Conservation (phyloP, 1,284 basidiomycete genomes). For the Apiotrichum veenhuisii region DNA sequence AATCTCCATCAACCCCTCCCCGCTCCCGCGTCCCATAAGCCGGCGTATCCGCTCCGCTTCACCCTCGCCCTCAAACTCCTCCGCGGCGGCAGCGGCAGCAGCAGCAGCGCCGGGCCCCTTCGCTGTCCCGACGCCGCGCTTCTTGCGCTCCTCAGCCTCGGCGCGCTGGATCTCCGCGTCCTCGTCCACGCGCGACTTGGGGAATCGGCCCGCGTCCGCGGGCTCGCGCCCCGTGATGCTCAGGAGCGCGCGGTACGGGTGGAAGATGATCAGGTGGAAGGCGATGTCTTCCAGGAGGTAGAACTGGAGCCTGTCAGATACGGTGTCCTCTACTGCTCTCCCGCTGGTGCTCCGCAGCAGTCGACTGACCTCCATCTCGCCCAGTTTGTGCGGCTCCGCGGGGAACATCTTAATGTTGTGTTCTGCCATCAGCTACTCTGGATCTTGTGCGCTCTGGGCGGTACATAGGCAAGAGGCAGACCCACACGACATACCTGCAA, state of each 20-base stretch:
- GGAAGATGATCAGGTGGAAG: slow-evolving; percentile 88
- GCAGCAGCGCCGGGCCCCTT: slow-evolving; percentile 8
- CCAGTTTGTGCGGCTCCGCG: slow-evolving; percentile 81
- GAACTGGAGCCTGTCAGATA: slow-evolving; percentile 54
- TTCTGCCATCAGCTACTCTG: slow-evolving; percentile 51
- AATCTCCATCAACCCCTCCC: slow-evolving; percentile 50
- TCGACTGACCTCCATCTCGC: slow-evolving; percentile 78
- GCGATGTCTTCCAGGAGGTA: slow-evolving; percentile 95
- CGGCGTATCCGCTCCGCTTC: slow-evolving; percentile 38
- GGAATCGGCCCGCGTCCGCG: slow-evolving; percentile 43
- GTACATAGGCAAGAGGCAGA: too few species aligned
- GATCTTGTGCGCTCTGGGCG: too few species aligned
- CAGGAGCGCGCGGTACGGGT: slow-evolving; percentile 84
- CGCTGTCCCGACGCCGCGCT: slow-evolving; percentile 28
- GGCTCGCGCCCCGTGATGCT: slow-evolving; percentile 62
- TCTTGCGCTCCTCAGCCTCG: slow-evolving; percentile 29
- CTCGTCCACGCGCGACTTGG: slow-evolving; percentile 35
- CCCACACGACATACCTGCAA: slow-evolving; percentile 57
- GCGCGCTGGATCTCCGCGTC: slow-evolving; percentile 35
- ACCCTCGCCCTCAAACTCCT: slow-evolving; percentile 26
- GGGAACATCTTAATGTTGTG: slow-evolving; percentile 73
- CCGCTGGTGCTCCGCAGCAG: too few species aligned
- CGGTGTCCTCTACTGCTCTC: too few species aligned
- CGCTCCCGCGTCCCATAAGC: slow-evolving; percentile 44
- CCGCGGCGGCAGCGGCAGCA: slow-evolving; percentile 6